phyloP scores from a whole-genome alignment of 192 early-diverging fungal species.

The Dissophora ornata region DNA sequence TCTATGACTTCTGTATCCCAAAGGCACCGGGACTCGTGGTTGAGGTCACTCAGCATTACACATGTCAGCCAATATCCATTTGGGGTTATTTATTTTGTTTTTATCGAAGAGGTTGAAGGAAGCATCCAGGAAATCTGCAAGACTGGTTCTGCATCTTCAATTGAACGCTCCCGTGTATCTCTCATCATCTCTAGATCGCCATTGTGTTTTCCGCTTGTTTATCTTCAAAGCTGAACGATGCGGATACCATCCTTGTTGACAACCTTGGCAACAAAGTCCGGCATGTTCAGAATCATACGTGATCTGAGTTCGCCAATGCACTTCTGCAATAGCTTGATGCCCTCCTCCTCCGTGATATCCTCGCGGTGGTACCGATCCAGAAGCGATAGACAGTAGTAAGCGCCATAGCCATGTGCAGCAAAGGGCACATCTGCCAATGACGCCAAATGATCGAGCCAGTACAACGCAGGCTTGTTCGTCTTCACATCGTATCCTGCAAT shows the following conservation, averaged over 20 bases:
- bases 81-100: too few relatives aligned
- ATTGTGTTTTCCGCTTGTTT: not conserved
- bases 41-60: too few relatives aligned
- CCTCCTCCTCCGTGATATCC: conserved; percentile 87
- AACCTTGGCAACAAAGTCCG: conserved; percentile 87
- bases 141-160: too few relatives aligned
- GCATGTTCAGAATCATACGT: conserved; percentile 87
- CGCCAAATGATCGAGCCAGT: conserved; percentile 94
- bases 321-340: conserved; percentile 81
- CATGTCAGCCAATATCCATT: too few relatives aligned
- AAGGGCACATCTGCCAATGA: conserved; percentile 82
- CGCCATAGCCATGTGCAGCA: conserved; percentile 91
- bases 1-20: too few relatives aligned
- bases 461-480: conserved; percentile 78
- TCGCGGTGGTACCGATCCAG: conserved; percentile 92
- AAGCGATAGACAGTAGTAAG: conserved; percentile 90
- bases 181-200: too few relatives aligned
- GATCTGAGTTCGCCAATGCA: conserved; percentile 86
- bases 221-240: conserved; percentile 60
- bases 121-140: too few relatives aligned
- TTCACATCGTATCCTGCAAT: conserved; percentile 87
- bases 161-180: too few relatives aligned
- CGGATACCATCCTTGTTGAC: conserved; percentile 88
- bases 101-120: too few relatives aligned
- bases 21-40: too few relatives aligned